Evolutionary conservation across 176 grass and related monocot genomes (phyloP), one percentile per base, ranked within the genome.

Genomic region (Cocos nucifera): DNA sequence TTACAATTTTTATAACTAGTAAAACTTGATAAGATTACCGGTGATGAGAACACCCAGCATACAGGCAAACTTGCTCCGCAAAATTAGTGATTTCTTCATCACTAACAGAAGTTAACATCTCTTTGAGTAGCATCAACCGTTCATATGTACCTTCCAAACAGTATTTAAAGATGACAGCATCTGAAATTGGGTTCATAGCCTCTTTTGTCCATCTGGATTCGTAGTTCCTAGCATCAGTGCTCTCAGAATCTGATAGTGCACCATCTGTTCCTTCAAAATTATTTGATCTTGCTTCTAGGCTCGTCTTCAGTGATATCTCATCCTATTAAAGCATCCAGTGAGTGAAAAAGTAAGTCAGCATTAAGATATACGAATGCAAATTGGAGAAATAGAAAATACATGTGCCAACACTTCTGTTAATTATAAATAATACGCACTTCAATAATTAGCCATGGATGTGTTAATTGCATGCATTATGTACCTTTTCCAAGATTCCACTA

Each of bases 41-140:
- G 76, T 97, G 87, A 75, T 97, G 87, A 74, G 78, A 83, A 65
- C 93, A 97, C 65, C 93, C 93, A 80, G 78, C 88, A 69, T 91
- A 91, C 48, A 97, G 65, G 18, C 76, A 81, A 49, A 91, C 73
- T 53, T 73, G 72, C 62, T 88, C 80, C 72, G 87, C 81, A 73
- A 88, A 81, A 73, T 80, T 84, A 54, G 49, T 27, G 51, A 91
- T 80, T 59, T 88, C 78, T 21, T 92, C 84, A 66, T 92, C 64
- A 50, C 73, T 83, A 23, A 73, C 61, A 50, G 62, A 85, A 75
- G 73, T 28, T 64, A 78, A 69, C 54, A 67, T 53, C 44, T 76
- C 73, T 76, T 66, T 92, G 53, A 97, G 81, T 83, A 97, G 77
- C n/a, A 69, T 61, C 19, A 66, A 72, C 17, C 81, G 79, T 53